Evolutionary conservation across 1,284 basidiomycete genomes (phyloP).

Genomic region (Cutaneotrichosporon spelunceum): DNA sequence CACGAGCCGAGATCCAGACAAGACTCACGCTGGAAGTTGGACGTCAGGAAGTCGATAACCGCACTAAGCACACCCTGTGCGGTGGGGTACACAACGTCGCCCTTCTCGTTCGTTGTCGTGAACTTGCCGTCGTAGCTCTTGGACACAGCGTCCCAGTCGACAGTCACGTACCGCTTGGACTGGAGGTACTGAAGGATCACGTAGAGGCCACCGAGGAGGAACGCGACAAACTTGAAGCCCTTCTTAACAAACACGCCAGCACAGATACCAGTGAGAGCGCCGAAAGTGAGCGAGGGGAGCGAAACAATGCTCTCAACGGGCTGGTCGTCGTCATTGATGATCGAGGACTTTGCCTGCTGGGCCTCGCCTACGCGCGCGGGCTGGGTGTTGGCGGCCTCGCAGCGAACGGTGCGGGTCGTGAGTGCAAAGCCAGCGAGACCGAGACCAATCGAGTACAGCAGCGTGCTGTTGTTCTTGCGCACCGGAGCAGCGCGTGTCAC

Average conservation of each 20-base stretch:
- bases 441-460: slow-evolving; percentile 37
- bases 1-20: neutral
- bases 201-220: slow-evolving; percentile 78
- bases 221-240: slow-evolving; percentile 77
- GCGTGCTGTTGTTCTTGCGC: slow-evolving; percentile 3
- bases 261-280: slow-evolving; percentile 80
- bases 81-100: slow-evolving; percentile 62
- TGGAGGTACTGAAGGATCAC: slow-evolving; percentile 83
- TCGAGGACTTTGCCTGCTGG: neutral
- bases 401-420: slow-evolving; percentile 16
- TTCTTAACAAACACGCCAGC: slow-evolving; percentile 93
- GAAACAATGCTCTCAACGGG: slow-evolving; percentile 63
- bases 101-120: slow-evolving; percentile 60
- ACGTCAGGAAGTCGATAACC: slow-evolving; percentile 79
- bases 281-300: slow-evolving; percentile 80
- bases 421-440: slow-evolving; percentile 32
- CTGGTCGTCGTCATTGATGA: slow-evolving; percentile 9
- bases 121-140: slow-evolving; percentile 67
- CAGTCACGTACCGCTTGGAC: slow-evolving; percentile 65
- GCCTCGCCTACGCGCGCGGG: slow-evolving; percentile 1
- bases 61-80: slow-evolving; percentile 65
- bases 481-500: slow-evolving; percentile 14
- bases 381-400: slow-evolving; percentile 7
- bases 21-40: slow-evolving; percentile 73
- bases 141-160: slow-evolving; percentile 70